These are phyloP conservation scores for Colletotrichum eremochloae DNA, from an alignment of 2,329 filamentous ascomycete genomes.

Conservation along the genomic window DNA sequence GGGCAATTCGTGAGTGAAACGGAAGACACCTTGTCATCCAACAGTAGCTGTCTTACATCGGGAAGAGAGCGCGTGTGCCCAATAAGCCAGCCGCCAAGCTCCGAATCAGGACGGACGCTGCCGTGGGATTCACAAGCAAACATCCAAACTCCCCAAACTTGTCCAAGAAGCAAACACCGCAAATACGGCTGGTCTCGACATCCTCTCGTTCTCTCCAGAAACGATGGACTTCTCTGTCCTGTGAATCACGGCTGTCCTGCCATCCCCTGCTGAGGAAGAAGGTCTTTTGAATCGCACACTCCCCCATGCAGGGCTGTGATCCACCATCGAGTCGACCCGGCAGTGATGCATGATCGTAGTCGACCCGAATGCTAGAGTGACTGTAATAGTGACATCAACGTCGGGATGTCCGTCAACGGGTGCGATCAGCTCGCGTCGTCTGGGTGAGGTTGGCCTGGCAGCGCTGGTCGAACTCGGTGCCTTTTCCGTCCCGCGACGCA, in stretches of 20 bases:
- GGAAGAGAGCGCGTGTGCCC: neutral
- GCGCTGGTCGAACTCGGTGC: no score
- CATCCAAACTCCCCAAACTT: neutral
- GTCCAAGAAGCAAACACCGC: neutral
- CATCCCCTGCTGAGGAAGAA: neutral
- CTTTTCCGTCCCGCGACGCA: neutral
- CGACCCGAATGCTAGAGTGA: neutral
- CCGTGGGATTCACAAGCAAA: conserved; percentile 17
- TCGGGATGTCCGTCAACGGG: no score
- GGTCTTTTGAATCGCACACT: neutral
- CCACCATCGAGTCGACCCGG: conserved; percentile 2
- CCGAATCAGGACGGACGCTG: conserved; percentile 4
- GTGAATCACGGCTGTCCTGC: neutral
- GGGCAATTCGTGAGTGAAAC: neutral
- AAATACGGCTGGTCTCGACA: neutral
- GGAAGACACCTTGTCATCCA: neutral
- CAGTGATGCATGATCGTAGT: conserved; percentile 11
- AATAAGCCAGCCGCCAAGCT: neutral
- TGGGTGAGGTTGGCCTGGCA: no score
- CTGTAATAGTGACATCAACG: neutral
- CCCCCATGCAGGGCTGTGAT: neutral
- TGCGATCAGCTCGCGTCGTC: no score
- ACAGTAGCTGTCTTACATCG: neutral
- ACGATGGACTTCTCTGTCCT: neutral
- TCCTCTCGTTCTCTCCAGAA: neutral